Evolutionary conservation across 208 protist species (phyloP).

Genomic region (Acanthamoeba triangularis): DNA sequence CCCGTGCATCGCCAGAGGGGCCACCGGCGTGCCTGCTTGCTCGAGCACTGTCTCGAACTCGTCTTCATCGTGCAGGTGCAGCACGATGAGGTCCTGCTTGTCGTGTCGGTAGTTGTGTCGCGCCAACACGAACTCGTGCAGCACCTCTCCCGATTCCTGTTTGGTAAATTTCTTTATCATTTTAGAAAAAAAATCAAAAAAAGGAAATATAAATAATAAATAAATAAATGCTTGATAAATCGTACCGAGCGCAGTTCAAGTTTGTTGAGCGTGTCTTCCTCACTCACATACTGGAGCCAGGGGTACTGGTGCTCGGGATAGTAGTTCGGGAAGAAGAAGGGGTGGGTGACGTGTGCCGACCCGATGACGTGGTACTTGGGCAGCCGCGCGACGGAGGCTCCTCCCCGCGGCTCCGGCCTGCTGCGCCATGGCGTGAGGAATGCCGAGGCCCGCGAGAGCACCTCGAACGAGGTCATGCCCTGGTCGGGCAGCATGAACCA

Average conservation of each 20-base stretch:
- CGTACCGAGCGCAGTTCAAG: constrained; percentile 27
- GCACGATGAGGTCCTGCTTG: constrained; percentile 50
- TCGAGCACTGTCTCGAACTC: constrained; percentile 8
- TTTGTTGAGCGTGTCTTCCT: constrained; percentile 70
- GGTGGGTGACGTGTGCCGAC: constrained; percentile 68
- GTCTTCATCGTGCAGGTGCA: constrained; percentile 58
- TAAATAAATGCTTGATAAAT: neutral
- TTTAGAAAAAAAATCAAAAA: no score
- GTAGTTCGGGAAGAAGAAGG: constrained; percentile 69
- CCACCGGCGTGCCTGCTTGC: neutral
- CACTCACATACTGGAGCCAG: constrained; percentile 54
- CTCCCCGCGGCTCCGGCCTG: neutral
- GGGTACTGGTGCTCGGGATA: constrained; percentile 75
- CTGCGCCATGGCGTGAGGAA: constrained; percentile 51
- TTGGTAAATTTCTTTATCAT: neutral
- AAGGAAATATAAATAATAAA: constrained; percentile 10
- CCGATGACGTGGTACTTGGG: constrained; percentile 52
- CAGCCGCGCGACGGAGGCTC: neutral
- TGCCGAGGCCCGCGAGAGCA: constrained; percentile 69
- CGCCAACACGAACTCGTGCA: constrained; percentile 15
- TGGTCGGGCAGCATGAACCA: constrained; percentile 73
- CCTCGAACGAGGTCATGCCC: constrained; percentile 72
- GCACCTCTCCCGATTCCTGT: neutral
- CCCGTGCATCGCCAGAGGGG: neutral
- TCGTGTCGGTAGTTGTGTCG: neutral